phyloP scores from a whole-genome alignment of 805 yeast genomes.

The Candida ponderosae region DNA sequence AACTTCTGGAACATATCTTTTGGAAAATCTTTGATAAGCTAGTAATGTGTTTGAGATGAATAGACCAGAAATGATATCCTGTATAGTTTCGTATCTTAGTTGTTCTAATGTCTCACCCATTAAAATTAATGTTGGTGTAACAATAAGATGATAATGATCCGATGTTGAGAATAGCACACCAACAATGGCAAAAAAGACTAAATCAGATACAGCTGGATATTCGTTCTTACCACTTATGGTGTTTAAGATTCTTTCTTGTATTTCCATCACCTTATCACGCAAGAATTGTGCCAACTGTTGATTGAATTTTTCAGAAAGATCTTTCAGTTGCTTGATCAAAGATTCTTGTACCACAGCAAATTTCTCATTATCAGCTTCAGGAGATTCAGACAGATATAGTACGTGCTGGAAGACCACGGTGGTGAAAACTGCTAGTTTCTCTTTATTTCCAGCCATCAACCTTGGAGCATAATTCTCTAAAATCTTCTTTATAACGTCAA shows the following conservation, averaged over 20 bases:
- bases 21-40: slow-evolving; percentile 72
- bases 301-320: slow-evolving; percentile 58
- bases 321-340: slow-evolving; percentile 40
- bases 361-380: slow-evolving; percentile 26
- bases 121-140: slow-evolving; percentile 72
- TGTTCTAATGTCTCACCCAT: slow-evolving; percentile 65
- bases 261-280: slow-evolving; percentile 46
- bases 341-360: slow-evolving; percentile 31
- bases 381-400: slow-evolving; percentile 36
- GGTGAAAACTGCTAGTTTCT: slow-evolving; percentile 56
- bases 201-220: slow-evolving; percentile 42
- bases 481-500: slow-evolving; percentile 44
- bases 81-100: slow-evolving; percentile 30
- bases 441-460: slow-evolving; percentile 75
- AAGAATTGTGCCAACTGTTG: slow-evolving; percentile 54
- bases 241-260: slow-evolving; percentile 42
- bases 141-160: slow-evolving; percentile 88
- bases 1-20: slow-evolving; percentile 79
- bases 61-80: slow-evolving; percentile 48
- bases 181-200: slow-evolving; percentile 59
- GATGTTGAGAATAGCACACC: slow-evolving; percentile 88
- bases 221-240: slow-evolving; percentile 19
- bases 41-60: slow-evolving; percentile 58
- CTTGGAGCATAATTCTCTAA: slow-evolving; percentile 64
- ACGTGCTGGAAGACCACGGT: slow-evolving; percentile 57